Base-by-base conservation (phyloP, 495 filamentous ascomycete genomes). In the Aspergillus diversus region DNA sequence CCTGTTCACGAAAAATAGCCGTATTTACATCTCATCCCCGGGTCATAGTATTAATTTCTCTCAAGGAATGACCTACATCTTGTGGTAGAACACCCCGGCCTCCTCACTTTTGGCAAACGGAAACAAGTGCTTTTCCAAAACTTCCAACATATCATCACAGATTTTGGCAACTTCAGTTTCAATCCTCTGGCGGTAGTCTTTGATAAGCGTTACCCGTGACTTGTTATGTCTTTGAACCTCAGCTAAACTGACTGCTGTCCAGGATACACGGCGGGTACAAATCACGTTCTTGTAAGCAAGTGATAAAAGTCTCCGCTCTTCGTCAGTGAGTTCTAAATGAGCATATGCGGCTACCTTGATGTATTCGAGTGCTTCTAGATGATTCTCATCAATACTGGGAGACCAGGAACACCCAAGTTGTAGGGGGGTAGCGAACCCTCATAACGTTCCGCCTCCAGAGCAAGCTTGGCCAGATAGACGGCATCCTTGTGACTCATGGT, bases 251-350 rank as follows among this genome's bases (percentile, higher is more conserved):
- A 99, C 93, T 77, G 98, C 98, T 84, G 96, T 91, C 95, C 95
- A 99, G 63, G 96, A 98, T 61, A 96, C 95, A 89, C 95, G 94
- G 75, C 95, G 89, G 68, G 95, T 93, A 80, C 95, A 96, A 75
- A 99, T 97, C 77, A 99, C 95, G 84, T 99, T 99, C 92, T 99
- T 99, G 89, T 99, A 99, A 76, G 96, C 95, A 68, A 99, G 96
- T 48, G 96, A 98, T 60, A 99, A 90, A 57, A 99, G 91, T 83
- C 98, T 99, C 73, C 95, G 90, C 87, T 99, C 95, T 84, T 99
- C 96, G 69, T 98, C 95, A 66, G 92, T 94, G 65, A 99, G 91
- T 79, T 98, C 96, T 81, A 94, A 92, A 78, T 97, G 71, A 75
- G 94, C 92, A 63, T 92, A 93, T 69, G 95, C 95, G 72, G 98